Evolutionary conservation across 1,284 basidiomycete species (phyloP).

Genomic region (Leccinum colubrinum): DNA sequence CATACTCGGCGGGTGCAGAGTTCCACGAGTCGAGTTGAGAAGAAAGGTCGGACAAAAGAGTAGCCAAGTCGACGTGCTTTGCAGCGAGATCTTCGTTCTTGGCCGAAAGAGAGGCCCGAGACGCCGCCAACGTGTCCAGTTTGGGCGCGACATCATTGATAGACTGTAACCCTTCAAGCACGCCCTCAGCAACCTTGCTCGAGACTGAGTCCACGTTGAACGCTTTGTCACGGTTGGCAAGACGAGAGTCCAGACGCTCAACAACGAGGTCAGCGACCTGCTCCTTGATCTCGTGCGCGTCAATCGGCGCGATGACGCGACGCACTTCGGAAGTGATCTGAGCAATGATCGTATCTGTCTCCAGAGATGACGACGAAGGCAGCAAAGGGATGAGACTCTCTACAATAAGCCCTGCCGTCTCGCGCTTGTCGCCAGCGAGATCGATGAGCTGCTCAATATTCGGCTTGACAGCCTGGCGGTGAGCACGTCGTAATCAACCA

Average conservation of each 20-base stretch:
- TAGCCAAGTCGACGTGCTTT: conserved; percentile 35
- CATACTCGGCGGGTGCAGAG: no score
- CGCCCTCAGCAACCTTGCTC: conserved; percentile 51
- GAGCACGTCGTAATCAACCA: conserved; percentile 73
- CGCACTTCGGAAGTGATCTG: conserved; percentile 67
- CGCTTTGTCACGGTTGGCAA: conserved; percentile 70
- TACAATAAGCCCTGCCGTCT: conserved; percentile 78
- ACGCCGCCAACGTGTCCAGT: conserved; percentile 40
- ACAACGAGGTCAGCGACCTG: conserved; percentile 83
- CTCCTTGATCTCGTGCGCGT: conserved; percentile 81
- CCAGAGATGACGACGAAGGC: conserved; percentile 46
- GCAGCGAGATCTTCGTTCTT: conserved; percentile 37
- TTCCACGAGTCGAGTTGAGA: conserved; percentile 31
- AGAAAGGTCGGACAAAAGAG: conserved; percentile 44
- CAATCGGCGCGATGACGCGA: conserved; percentile 67
- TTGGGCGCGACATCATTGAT: conserved; percentile 39
- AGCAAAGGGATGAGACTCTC: conserved; percentile 69
- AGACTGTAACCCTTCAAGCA: conserved; percentile 49
- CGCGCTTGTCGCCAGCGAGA: conserved; percentile 79
- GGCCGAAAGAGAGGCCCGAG: conserved; percentile 42
- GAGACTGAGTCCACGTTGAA: conserved; percentile 63
- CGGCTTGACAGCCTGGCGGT: conserved; percentile 79
- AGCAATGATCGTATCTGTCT: conserved; percentile 53
- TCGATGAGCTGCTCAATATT: conserved; percentile 85
- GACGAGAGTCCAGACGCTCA: conserved; percentile 74